A percentile compares a stretch with the other conserved stretches of the same genome.
Evolutionary conservation across 192 early-diverging fungal species (phyloP).

Genomic region (Phycomyces nitens): DNA sequence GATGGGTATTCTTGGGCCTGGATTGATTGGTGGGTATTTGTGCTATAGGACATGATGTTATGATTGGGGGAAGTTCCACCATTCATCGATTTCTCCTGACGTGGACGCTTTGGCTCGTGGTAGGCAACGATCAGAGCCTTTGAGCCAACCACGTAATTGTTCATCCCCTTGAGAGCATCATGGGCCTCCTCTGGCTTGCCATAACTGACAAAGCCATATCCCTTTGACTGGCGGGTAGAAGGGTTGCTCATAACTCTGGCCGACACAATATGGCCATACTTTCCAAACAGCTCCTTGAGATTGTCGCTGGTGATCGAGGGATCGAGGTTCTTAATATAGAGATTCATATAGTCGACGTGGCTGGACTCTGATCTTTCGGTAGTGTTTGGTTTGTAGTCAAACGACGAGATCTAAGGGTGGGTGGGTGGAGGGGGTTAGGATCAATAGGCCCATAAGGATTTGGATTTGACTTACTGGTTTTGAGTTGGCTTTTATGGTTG

Average conservation of each 20-base stretch:
- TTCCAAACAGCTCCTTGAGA: constrained; percentile 84
- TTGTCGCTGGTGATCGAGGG: constrained; percentile 87
- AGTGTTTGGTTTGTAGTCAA: background rate
- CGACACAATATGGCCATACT: constrained; percentile 82
- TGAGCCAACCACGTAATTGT: constrained; percentile 68
- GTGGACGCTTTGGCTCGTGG: constrained; percentile 87
- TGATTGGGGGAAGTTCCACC: constrained; percentile 7
- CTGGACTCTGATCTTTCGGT: constrained; percentile 7
- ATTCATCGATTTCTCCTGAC: constrained; percentile 33
- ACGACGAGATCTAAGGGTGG: too few species aligned
- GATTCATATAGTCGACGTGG: constrained; percentile 59
- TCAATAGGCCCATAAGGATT: too few species aligned
- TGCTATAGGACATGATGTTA: background rate
- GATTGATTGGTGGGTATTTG: too few species aligned
- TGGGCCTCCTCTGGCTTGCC: constrained; percentile 85
- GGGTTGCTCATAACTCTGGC: constrained; percentile 84
- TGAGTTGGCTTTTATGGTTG: too few species aligned
- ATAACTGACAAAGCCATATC: constrained; percentile 94
- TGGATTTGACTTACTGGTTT: too few species aligned
- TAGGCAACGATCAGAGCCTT: constrained; percentile 90
- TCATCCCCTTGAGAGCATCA: constrained; percentile 87
- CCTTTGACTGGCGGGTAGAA: constrained; percentile 69
- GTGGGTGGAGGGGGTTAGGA: too few species aligned
- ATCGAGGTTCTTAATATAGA: constrained; percentile 97
- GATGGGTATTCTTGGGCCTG: too few species aligned